Conservation (phyloP, 2,329 filamentous ascomycete genomes). For the Clarireedia monteithiana region DNA sequence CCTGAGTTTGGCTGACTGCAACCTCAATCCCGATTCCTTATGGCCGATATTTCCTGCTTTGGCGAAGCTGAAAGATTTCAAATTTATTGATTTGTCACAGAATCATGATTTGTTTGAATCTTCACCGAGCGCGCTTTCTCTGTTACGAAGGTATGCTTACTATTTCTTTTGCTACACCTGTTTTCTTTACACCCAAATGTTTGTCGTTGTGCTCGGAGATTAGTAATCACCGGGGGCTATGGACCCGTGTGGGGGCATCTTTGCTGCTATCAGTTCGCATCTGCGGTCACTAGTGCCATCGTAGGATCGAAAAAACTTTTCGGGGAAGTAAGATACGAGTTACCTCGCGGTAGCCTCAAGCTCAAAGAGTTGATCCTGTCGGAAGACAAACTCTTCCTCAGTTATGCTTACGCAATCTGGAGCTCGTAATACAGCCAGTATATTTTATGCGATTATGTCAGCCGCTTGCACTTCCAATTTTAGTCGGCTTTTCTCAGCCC, state of each 20-base stretch:
- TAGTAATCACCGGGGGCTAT: not conserved
- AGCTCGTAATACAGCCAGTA: conserved; percentile 5
- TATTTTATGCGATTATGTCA: conserved; percentile 3
- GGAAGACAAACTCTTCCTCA: too few relatives aligned
- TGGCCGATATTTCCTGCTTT: conserved; percentile 69
- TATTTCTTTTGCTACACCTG: conserved; percentile 10
- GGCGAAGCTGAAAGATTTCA: conserved; percentile 61
- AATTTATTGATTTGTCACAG: conserved; percentile 87
- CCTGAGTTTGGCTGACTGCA: conserved; percentile 79
- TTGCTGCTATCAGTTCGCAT: too few relatives aligned
- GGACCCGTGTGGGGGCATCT: too few relatives aligned
- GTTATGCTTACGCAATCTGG: not conserved
- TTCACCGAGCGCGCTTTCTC: conserved; percentile 63
- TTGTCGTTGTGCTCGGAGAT: not conserved
- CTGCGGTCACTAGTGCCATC: not conserved
- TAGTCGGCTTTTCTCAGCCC: conserved; percentile 1
- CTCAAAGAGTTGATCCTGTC: too few relatives aligned
- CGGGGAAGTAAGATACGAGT: too few relatives aligned
- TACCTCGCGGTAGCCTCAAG: too few relatives aligned
- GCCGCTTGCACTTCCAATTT: not conserved
- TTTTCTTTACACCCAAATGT: not conserved
- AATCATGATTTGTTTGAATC: conserved; percentile 73
- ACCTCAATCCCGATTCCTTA: conserved; percentile 64
- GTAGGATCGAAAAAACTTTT: not conserved
- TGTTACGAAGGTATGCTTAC: conserved; percentile 60